Base-by-base conservation (phyloP, 116 monocot genomes). In the Trichopus zeylanicus region DNA sequence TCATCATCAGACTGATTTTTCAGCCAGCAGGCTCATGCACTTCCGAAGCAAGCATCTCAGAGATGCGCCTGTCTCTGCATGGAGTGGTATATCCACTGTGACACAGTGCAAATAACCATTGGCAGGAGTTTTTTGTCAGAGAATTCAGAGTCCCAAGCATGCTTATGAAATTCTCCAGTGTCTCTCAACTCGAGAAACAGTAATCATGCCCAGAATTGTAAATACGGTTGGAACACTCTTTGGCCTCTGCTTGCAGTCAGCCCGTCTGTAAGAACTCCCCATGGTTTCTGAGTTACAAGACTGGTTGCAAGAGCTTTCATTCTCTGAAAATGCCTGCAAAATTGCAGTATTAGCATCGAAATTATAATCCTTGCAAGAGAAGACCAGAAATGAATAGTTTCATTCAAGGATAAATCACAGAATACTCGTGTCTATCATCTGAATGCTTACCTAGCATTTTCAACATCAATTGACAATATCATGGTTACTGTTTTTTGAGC, bases 51-150 rank as follows among this genome's bases (percentile, higher is more conserved):
- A 53, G 20, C 67, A 69, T 56, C 97, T 78, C 38, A 97, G 59
- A 26, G 82, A 73, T 52, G 91, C 79, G 61, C 84, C 73, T 33
- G 77, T 84, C 57, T 85, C 80, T 7, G 77, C 84, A 56, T 77
- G 59, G n/a, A 91, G 61, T 22, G 91, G 97, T 26, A 57, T 53
- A 12, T 97, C 91, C n/a, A 97, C 80, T 0, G 78, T 65, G 19
- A 66, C 87, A 69, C 4, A 91, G 79, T 0, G 87, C 72, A 64
- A 75, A 91, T 28, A 97, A 60, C 97, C 91, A 97, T 29, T 75
- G 37, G 67, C 91, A 90, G 7, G 81, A 65, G 24, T 82, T 67
- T 48, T 64, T 67, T 8, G 87, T 81, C 16, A 97, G 51, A 35
- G 2, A 35, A 21, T 35, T 57, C 20, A 72, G 35, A 27, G 46